Evolutionary conservation across 768 basidiomycete genomes (phyloP).

Genomic region (Amanita thiersii): DNA sequence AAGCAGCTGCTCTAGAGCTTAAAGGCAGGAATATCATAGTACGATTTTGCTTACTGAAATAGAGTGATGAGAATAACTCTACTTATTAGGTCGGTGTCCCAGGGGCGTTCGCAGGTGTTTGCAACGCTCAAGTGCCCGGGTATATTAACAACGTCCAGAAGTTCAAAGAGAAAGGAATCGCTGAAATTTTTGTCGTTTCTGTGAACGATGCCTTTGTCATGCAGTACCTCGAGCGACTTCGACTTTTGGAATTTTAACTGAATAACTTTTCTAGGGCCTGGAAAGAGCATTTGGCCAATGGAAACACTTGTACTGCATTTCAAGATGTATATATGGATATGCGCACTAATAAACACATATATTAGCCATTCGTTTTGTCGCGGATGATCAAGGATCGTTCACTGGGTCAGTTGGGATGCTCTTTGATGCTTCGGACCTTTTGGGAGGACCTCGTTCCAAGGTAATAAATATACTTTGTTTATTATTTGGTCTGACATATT

Average conservation of each 20-base stretch:
- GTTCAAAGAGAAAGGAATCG: slow-evolving; percentile 72
- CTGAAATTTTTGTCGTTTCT: slow-evolving; percentile 60
- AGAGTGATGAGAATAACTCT: background rate
- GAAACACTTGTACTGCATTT: background rate
- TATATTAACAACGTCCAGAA: slow-evolving; percentile 61
- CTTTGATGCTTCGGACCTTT: slow-evolving; percentile 51
- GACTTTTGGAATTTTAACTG: background rate
- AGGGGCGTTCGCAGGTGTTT: slow-evolving; percentile 70
- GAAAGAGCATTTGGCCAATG: slow-evolving; percentile 54
- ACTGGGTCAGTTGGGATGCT: slow-evolving; percentile 45
- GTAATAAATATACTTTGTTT: slow-evolving; percentile 21
- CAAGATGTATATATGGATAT: background rate
- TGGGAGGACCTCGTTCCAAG: slow-evolving; percentile 66
- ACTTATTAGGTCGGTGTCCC: slow-evolving; percentile 57
- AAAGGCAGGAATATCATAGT: slow-evolving; percentile 61
- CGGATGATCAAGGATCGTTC: slow-evolving; percentile 61
- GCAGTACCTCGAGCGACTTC: slow-evolving; percentile 26
- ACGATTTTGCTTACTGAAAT: slow-evolving; percentile 14
- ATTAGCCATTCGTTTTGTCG: slow-evolving; percentile 50
- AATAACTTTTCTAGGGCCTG: slow-evolving; percentile 40
- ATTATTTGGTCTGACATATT: background rate
- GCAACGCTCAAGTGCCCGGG: slow-evolving; percentile 52
- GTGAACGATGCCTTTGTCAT: slow-evolving; percentile 79
- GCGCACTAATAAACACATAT: slow-evolving; percentile 1
- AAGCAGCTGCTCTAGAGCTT: slow-evolving; percentile 33